Percentiles rank a stretch among this genome's conserved stretches.
Evolutionary conservation across 2,329 filamentous ascomycete species (phyloP).

Genomic region (Fusarium pseudoanthophilum): DNA sequence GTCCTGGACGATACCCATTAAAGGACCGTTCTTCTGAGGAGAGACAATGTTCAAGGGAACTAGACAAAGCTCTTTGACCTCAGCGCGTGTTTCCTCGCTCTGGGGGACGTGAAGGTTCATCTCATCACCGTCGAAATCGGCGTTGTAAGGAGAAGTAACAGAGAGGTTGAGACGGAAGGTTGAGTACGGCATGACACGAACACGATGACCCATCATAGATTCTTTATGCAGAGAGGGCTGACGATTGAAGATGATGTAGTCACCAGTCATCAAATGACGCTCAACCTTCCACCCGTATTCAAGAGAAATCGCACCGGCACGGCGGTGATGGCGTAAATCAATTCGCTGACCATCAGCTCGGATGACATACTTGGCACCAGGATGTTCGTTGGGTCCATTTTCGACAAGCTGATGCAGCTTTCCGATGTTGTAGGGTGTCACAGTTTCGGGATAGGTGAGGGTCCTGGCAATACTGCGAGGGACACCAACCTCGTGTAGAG

Average conservation of each 20-base stretch:
- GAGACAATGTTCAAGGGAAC: slow-evolving; percentile 99
- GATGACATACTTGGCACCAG: slow-evolving; percentile 96
- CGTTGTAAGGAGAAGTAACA: slow-evolving; percentile 98
- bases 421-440: slow-evolving; percentile 97
- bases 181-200: slow-evolving; percentile 98
- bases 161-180: slow-evolving; percentile 98
- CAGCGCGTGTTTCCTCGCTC: slow-evolving; percentile 94
- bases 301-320: slow-evolving; percentile 84
- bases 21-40: slow-evolving; percentile 92
- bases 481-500: slow-evolving; percentile 96
- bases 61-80: slow-evolving; percentile 93
- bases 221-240: slow-evolving; percentile 99
- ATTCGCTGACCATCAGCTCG: slow-evolving; percentile 93
- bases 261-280: slow-evolving; percentile 92
- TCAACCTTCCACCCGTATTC: slow-evolving; percentile 99
- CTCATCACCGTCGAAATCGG: slow-evolving; percentile 99
- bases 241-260: slow-evolving; percentile 99
- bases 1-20: slow-evolving; percentile 99
- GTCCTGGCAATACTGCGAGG: slow-evolving; percentile 92
- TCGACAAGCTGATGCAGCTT: slow-evolving; percentile 89
- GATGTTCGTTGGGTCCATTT: slow-evolving; percentile 94
- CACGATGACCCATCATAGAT: slow-evolving; percentile 99
- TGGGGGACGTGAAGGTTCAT: slow-evolving; percentile 99
- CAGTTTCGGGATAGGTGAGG: slow-evolving; percentile 95
- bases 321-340: slow-evolving; percentile 92